A percentile compares a stretch with the other conserved stretches of the same genome.
phyloP scores from a whole-genome alignment of 1,284 basidiomycete species.

The Singerocomus inundabilis region DNA sequence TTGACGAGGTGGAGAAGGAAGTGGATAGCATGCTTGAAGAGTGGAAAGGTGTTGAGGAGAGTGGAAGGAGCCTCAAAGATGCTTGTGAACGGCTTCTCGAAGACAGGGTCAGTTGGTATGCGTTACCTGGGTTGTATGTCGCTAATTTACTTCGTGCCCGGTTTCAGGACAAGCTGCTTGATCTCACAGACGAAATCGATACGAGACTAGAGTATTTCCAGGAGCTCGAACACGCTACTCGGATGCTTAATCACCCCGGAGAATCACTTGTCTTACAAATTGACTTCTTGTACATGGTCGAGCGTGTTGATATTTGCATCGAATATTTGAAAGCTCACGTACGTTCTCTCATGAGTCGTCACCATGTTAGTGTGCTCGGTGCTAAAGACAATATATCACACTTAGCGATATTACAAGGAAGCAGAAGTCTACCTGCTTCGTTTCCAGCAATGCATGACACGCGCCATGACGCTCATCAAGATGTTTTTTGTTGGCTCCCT shows the following conservation, averaged over 20 bases:
- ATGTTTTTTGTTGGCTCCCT: constrained; percentile 89
- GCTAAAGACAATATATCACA: constrained; percentile 7
- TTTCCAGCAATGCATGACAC: constrained; percentile 94
- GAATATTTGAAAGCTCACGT: constrained; percentile 85
- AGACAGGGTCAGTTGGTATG: constrained; percentile 61
- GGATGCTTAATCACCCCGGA: constrained; percentile 89
- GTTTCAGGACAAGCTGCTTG: constrained; percentile 67
- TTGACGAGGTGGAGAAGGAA: constrained; percentile 70
- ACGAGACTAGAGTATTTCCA: constrained; percentile 86
- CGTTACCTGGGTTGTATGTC: not conserved
- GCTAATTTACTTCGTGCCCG: not conserved
- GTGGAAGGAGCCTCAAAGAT: constrained; percentile 82
- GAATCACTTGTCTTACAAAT: constrained; percentile 85
- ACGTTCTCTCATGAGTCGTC: constrained; percentile 30
- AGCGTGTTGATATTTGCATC: constrained; percentile 88
- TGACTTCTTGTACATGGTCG: constrained; percentile 92
- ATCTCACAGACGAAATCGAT: constrained; percentile 76
- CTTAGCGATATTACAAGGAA: constrained; percentile 85
- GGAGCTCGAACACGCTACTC: constrained; percentile 84
- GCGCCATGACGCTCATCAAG: constrained; percentile 94
- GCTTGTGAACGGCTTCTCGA: constrained; percentile 88
- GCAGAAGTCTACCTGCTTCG: constrained; percentile 88
- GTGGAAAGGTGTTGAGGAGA: constrained; percentile 84
- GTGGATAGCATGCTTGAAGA: constrained; percentile 80
- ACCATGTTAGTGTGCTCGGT: not conserved